These are phyloP conservation scores for Clathrospora elynae DNA, from an alignment of 2,329 filamentous ascomycete species.

Conservation along the genomic window DNA sequence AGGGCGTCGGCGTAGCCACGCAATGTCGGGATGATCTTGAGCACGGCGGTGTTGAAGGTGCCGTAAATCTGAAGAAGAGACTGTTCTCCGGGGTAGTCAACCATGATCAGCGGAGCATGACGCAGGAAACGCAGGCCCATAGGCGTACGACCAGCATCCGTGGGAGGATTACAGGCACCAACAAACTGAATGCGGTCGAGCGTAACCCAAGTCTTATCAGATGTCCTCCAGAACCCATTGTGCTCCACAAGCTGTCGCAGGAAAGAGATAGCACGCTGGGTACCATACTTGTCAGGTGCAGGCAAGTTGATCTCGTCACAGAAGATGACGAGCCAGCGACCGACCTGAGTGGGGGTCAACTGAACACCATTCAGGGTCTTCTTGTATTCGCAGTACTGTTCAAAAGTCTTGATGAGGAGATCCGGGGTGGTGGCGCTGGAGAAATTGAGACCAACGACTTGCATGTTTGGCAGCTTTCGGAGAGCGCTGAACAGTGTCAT, in stretches of 20 bases:
- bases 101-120: constrained; percentile 98
- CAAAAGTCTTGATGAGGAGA: constrained; percentile 97
- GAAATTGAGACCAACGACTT: constrained; percentile 98
- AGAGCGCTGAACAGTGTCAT: constrained; percentile 99
- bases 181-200: constrained; percentile 99
- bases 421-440: constrained; percentile 98
- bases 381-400: constrained; percentile 99
- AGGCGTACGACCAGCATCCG: constrained; percentile 93
- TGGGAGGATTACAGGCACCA: constrained; percentile 96
- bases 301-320: constrained; percentile 99
- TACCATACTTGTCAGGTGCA: constrained; percentile 95
- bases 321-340: constrained; percentile 97
- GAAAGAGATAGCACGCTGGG: constrained; percentile 96
- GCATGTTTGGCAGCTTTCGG: constrained; percentile 96
- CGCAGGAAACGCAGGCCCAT: constrained; percentile 92
- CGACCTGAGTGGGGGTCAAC: constrained; percentile 93
- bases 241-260: constrained; percentile 96
- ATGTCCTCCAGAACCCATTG: constrained; percentile 98
- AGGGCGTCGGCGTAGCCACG: constrained; percentile 92
- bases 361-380: constrained; percentile 97
- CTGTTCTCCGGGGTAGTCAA: constrained; percentile 95
- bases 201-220: constrained; percentile 96
- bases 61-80: constrained; percentile 98
- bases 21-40: constrained; percentile 95
- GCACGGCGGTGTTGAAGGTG: constrained; percentile 92